Evolutionary conservation across 495 filamentous ascomycete species (phyloP).

Genomic region (Mycothermus thermophilus): DNA sequence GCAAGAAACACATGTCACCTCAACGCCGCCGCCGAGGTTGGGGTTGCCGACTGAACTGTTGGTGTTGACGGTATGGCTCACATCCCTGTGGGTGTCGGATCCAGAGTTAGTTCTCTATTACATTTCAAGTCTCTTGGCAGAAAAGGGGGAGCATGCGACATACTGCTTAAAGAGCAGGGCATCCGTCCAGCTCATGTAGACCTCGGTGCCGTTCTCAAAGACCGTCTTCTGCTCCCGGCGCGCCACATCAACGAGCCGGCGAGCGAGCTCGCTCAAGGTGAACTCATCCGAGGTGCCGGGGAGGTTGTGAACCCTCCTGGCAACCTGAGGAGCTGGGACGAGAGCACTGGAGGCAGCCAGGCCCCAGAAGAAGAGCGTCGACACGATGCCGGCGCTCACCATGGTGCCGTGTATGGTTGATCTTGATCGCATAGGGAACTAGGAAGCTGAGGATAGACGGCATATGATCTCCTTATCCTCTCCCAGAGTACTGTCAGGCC

Average conservation of each 20-base stretch:
- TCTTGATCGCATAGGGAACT: too few species aligned
- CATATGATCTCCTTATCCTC: too few species aligned
- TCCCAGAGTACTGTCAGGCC: too few species aligned
- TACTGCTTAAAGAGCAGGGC: not conserved
- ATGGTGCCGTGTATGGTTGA: too few species aligned
- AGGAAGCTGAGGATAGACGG: too few species aligned
- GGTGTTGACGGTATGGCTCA: not conserved
- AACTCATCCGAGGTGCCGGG: slow-evolving; percentile 1
- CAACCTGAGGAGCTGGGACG: not conserved
- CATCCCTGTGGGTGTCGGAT: not conserved
- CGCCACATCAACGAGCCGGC: not conserved
- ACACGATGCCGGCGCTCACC: not conserved
- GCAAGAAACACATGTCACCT: slow-evolving; percentile 36
- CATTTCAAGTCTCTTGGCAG: not conserved
- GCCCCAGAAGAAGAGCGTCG: slow-evolving; percentile 1
- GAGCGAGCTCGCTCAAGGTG: not conserved
- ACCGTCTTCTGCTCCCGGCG: not conserved
- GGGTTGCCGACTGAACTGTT: not conserved
- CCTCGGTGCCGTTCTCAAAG: not conserved
- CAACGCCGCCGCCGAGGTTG: slow-evolving; percentile 6
- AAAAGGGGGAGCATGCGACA: not conserved
- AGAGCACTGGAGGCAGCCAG: not conserved
- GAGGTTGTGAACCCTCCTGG: not conserved
- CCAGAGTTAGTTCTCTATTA: not conserved
- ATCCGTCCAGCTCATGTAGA: slow-evolving; percentile 2